phyloP scores from a whole-genome alignment of 768 basidiomycete genomes.

The Mycena metata region DNA sequence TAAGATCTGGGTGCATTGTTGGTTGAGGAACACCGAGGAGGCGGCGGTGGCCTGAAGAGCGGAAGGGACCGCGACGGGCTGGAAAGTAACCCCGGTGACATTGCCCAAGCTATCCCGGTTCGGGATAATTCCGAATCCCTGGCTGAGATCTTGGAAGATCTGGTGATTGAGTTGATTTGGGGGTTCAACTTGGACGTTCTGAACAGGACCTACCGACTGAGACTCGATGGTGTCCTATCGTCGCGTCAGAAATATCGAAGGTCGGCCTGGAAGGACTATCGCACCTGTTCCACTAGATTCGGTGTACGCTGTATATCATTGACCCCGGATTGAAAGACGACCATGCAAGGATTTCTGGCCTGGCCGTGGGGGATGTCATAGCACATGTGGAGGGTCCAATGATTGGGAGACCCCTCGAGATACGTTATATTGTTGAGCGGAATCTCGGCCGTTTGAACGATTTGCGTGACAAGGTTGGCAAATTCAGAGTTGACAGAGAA shows the following conservation, averaged over 20 bases:
- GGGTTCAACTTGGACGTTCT: no score
- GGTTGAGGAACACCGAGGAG: conserved; percentile 44
- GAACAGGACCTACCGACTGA: background rate
- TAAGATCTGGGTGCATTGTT: conserved; percentile 60
- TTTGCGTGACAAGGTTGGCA: conserved; percentile 50
- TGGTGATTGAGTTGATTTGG: background rate
- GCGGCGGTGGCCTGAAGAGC: conserved; percentile 38
- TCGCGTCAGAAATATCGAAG: background rate
- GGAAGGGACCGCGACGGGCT: conserved; percentile 26
- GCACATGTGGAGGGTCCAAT: conserved; percentile 58
- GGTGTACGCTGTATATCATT: background rate
- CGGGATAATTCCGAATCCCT: conserved; percentile 21
- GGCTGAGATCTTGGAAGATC: conserved; percentile 23
- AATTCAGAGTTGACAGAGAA: conserved; percentile 61
- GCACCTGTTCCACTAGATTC: conserved; percentile 8
- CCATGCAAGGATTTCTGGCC: conserved; percentile 48
- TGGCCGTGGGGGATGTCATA: conserved; percentile 57
- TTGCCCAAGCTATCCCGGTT: conserved; percentile 17
- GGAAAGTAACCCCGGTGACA: conserved; percentile 48
- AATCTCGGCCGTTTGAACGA: conserved; percentile 54
- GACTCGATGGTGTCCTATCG: conserved; percentile 12
- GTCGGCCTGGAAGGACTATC: background rate
- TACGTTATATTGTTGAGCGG: conserved; percentile 53
- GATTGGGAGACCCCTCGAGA: conserved; percentile 46
- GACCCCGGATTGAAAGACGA: conserved; percentile 50